Conservation (phyloP, 2,329 filamentous ascomycete species). For the Basipetospora chlamydospora region DNA sequence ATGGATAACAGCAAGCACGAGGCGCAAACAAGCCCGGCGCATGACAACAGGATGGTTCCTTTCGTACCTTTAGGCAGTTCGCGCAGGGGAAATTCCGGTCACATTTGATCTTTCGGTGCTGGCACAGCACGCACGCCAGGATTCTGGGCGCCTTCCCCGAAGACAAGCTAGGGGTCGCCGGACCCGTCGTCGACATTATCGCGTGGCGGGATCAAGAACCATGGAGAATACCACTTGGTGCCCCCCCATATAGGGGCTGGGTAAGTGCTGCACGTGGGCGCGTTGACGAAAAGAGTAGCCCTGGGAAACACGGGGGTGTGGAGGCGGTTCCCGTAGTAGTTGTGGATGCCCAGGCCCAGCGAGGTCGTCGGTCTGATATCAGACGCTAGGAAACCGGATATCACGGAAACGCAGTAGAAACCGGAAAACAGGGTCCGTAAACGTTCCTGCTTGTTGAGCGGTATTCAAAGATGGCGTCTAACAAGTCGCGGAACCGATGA, state of each 20-base stretch:
- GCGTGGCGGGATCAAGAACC: not conserved
- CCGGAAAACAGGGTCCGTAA: no score
- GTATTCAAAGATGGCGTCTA: no score
- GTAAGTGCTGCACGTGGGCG: not conserved
- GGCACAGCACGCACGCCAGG: slow-evolving; percentile 41
- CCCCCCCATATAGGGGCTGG: not conserved
- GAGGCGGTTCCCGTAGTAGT: not conserved
- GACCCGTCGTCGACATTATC: slow-evolving; percentile 1
- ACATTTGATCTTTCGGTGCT: slow-evolving; percentile 49
- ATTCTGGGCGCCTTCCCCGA: slow-evolving; percentile 29
- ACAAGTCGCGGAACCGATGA: no score
- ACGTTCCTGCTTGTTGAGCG: no score
- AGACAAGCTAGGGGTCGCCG: not conserved
- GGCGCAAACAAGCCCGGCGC: not conserved
- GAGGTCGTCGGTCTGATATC: no score
- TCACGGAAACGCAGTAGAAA: no score
- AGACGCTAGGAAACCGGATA: no score
- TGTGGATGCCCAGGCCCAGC: no score
- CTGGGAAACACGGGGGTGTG: not conserved
- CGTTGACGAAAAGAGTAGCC: not conserved
- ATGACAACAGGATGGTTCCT: not conserved
- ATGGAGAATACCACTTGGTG: not conserved
- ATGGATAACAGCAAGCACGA: not conserved
- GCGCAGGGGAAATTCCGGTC: slow-evolving; percentile 44
- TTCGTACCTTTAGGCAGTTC: slow-evolving; percentile 42